Evolutionary conservation across 768 basidiomycete species (phyloP), one percentile per base, ranked within the genome.

Genomic region (Amanita pallidorosea): DNA sequence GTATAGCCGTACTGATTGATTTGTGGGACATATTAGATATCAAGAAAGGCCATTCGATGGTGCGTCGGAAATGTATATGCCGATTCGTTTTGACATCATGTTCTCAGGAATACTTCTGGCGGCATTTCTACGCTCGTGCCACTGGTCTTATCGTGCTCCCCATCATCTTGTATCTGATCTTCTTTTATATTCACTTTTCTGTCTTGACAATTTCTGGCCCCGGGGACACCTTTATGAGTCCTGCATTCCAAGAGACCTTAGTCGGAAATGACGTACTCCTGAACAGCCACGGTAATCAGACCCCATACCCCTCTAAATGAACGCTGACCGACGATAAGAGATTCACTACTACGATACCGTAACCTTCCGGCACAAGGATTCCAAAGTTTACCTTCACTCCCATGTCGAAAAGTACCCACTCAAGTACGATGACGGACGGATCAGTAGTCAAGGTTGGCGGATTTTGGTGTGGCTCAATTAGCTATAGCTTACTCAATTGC

Each of bases 201-300:
- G 74, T 98, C 55, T 81, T 98, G 56, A 87, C 72, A 7, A 76
- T 83, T 56, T 93, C 93, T 9, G 96, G 96, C 22, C 78, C 93
- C 29, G 96, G 96, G 5, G 96, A 98, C 61, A 73, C 76, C 35
- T 99, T 98, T 72, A 98, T 98, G 96, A 92, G 88, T 63, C 94
- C 96, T 5, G 84, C 83, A 4, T 99, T 99, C 80, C 96, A 99
- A 67, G 93, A 98, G 69, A 96, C 93, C 15, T 72, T 99, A 46
- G 66, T 74, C 18, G 93, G 92, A 27, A 99, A 96, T 57, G 93
- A 98, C 60, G 73, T 99, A 67, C 68, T 97, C 51, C 63, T 97
- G 55, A 90, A 90, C 61, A 88, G 90, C 56, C 86, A 94, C 70
- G 95, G 95, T 93, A 57, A 51, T 56, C 7, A 15, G 0, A 20